Evolutionary conservation across 306 rosid genomes (phyloP), one percentile per base, ranked within the genome.

Genomic region (Acmispon strigosus): DNA sequence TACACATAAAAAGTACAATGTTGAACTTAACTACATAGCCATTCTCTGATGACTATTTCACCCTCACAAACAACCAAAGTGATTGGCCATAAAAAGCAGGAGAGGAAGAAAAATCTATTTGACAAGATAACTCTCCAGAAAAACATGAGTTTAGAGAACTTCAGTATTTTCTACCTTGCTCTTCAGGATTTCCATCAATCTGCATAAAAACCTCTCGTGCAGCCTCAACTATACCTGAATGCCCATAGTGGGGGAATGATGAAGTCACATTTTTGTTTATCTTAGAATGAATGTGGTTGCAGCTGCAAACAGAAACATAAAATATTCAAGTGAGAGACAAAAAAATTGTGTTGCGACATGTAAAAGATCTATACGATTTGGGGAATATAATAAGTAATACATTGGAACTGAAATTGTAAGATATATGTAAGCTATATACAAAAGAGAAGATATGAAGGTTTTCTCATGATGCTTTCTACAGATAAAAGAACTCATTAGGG

Each of bases 221-320:
- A 68, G 98, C 91, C 84, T 78, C 86, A 63, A 85, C 92, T 67
- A 92, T 86, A 50, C 98, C 98, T 9, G 96, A 86, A 84, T 92
- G 98, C 42, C 88, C 96, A 66, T 78, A 66, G 82, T 88, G 98
- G 7, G 98, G 96, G 74, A 85, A 85, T 57, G 96, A 75, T 66
- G 92, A 89, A 41, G 66, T 71, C 72, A 90, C 85, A 9, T 69
- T 62, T 73, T 77, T 74, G 61, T 72, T 85, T 60, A 81, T 75
- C 53, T 61, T 70, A 55, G 85, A 74, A 32, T 71, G 65, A 77
- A 88, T 62, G 84, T 75, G 72, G 64, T 60, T 51, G 73, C 87
- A 47, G 66, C 96, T 90, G 90, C 82, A 72, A 83, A 59, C 48
- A 69, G 76, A 66, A 63, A 68, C 52, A 54, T 9, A 52, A 70